phyloP scores from a whole-genome alignment of 2,329 filamentous ascomycete genomes.

The Epichloe scottii region DNA sequence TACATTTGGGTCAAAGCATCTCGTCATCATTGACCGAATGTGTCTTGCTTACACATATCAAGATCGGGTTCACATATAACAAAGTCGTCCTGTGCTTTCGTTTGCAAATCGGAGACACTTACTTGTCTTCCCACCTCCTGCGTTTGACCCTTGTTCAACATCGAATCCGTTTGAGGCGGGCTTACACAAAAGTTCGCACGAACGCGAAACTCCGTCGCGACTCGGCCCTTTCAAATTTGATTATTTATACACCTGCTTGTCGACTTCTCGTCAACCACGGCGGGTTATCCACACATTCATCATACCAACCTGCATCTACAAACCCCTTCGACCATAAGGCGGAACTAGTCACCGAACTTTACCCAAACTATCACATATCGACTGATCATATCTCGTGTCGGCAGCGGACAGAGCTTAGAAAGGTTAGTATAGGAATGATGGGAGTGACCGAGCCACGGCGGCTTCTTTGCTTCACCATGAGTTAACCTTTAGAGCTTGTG shows the following conservation, averaged over 20 bases:
- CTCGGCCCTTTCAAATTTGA: background rate
- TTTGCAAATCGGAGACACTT: constrained; percentile 1
- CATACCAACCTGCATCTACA: too few relatives aligned
- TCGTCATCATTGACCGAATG: too few relatives aligned
- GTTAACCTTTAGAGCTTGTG: background rate
- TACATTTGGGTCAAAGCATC: background rate
- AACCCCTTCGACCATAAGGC: too few relatives aligned
- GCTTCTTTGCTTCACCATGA: too few relatives aligned
- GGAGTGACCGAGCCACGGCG: background rate
- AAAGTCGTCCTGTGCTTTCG: background rate
- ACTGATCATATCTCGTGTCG: too few relatives aligned
- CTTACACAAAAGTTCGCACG: background rate
- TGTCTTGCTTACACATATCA: background rate
- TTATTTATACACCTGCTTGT: background rate
- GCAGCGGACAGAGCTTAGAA: too few relatives aligned
- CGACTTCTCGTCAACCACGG: background rate
- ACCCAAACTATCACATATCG: too few relatives aligned
- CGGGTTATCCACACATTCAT: background rate
- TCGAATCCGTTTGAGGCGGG: constrained; percentile 1
- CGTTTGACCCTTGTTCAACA: constrained; percentile 4
- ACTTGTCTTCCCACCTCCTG: background rate
- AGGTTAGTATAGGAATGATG: too few relatives aligned
- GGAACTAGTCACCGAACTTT: too few relatives aligned
- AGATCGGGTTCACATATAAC: background rate
- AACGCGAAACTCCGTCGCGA: background rate